Percentiles rank a stretch among this genome's conserved stretches.
Evolutionary conservation across 768 basidiomycete species (phyloP).

Genomic region (Austroboletus festivus): DNA sequence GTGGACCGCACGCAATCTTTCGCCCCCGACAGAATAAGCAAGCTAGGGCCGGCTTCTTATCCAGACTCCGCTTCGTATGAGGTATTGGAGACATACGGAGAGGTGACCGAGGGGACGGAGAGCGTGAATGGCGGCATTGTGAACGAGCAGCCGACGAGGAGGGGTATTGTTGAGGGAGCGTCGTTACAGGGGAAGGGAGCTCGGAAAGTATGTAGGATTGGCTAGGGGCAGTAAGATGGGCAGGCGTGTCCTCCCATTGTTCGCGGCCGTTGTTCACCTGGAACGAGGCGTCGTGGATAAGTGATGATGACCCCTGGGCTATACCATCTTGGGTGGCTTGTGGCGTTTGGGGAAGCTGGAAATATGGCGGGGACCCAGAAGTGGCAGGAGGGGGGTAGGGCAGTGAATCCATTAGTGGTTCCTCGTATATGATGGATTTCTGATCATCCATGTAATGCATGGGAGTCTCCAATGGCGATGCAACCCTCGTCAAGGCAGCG

Average conservation of each 20-base stretch:
- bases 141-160: constrained; percentile 17
- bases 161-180: constrained; percentile 9
- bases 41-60: constrained; percentile 60
- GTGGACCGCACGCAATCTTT: constrained; percentile 68
- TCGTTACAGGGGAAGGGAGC: constrained; percentile 6
- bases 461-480: constrained; percentile 1
- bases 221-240: constrained; percentile 4
- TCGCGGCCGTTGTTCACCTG: constrained; percentile 8
- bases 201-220: constrained; percentile 22
- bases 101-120: constrained; percentile 25
- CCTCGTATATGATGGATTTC: constrained; percentile 12
- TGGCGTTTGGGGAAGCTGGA: constrained; percentile 8
- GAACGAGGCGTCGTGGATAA: constrained; percentile 11
- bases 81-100: constrained; percentile 22
- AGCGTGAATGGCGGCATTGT: constrained; percentile 22
- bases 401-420: constrained; percentile 33
- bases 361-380: constrained; percentile 20
- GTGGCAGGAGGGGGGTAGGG: constrained; percentile 28
- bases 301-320: constrained; percentile 12
- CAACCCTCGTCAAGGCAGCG: not conserved
- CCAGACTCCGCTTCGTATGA: constrained; percentile 24
- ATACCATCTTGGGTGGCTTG: constrained; percentile 15
- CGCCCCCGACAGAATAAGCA: constrained; percentile 65
- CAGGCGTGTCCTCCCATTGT: constrained; percentile 21
- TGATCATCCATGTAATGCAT: constrained; percentile 13